Evolutionary conservation across 1,139 yeast genomes (phyloP).

Genomic region (Magnusiomyces sp.): DNA sequence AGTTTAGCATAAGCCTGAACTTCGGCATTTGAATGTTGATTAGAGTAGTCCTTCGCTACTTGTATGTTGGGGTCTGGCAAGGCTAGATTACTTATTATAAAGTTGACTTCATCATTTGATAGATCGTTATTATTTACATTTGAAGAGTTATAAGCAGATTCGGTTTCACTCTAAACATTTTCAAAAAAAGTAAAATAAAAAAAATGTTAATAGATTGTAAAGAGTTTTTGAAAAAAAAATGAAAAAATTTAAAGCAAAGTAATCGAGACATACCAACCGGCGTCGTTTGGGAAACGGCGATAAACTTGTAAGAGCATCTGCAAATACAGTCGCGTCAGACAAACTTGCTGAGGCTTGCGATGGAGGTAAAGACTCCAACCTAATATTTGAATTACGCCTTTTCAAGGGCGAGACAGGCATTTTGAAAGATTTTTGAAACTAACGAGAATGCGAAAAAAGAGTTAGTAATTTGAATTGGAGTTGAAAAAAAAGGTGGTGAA

Average conservation of each 20-base stretch:
- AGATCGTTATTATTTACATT: conserved; percentile 5
- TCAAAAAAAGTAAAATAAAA: too few relatives aligned
- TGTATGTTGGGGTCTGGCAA: conserved; percentile 37
- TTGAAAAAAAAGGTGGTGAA: too few relatives aligned
- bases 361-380: too few relatives aligned
- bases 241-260: too few relatives aligned
- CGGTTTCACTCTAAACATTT: background rate
- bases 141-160: too few relatives aligned
- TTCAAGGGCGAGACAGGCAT: too few relatives aligned
- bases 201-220: background rate
- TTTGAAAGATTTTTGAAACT: too few relatives aligned
- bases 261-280: background rate
- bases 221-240: background rate
- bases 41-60: conserved; percentile 46
- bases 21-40: conserved; percentile 69
- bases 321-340: background rate
- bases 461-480: too few relatives aligned
- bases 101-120: conserved; percentile 35
- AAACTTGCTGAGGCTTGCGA: background rate
- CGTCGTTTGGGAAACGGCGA: background rate
- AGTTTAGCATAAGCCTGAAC: conserved; percentile 95
- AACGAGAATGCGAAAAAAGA: too few relatives aligned
- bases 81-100: conserved; percentile 38
- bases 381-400: too few relatives aligned
- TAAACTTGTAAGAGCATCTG: background rate